These are phyloP conservation scores for Vachellia pachyceras DNA, from an alignment of 306 rosid species.

Conservation along the genomic window DNA sequence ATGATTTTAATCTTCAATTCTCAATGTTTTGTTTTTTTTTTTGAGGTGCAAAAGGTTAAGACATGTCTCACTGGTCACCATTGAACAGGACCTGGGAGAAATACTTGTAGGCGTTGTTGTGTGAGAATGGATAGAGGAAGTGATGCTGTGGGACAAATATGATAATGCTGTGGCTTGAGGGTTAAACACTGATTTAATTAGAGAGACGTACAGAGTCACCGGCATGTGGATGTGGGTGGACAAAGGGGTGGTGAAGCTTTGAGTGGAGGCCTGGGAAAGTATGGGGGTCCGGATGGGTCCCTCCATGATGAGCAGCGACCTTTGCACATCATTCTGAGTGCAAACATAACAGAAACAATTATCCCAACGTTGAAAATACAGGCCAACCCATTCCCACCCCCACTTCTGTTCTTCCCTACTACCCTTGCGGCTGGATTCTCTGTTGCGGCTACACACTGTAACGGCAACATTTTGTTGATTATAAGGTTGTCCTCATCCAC, in stretches of 20 bases:
- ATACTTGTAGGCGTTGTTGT: too few relatives aligned
- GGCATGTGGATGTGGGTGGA: too few relatives aligned
- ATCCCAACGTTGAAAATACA: slow-evolving; percentile 19
- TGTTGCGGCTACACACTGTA: too few relatives aligned
- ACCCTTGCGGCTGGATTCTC: background rate
- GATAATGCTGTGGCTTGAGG: background rate
- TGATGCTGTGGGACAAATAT: background rate
- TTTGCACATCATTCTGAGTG: background rate
- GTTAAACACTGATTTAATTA: background rate
- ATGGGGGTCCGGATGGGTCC: too few relatives aligned
- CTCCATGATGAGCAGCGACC: background rate
- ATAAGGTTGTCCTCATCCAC: background rate
- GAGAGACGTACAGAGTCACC: background rate
- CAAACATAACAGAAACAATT: background rate
- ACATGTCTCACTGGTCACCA: too few relatives aligned
- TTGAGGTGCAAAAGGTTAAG: too few relatives aligned
- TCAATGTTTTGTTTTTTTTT: background rate
- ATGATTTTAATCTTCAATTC: background rate
- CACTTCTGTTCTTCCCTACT: background rate
- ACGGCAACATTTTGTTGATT: too few relatives aligned
- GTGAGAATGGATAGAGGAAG: too few relatives aligned
- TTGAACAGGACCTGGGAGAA: too few relatives aligned
- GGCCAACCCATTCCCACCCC: background rate
- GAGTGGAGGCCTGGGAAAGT: slow-evolving; percentile 25
- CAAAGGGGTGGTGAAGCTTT: background rate